These are phyloP conservation scores for Cryphonectria nitschkei DNA, from an alignment of 2,329 filamentous ascomycete genomes.

Conservation along the genomic window DNA sequence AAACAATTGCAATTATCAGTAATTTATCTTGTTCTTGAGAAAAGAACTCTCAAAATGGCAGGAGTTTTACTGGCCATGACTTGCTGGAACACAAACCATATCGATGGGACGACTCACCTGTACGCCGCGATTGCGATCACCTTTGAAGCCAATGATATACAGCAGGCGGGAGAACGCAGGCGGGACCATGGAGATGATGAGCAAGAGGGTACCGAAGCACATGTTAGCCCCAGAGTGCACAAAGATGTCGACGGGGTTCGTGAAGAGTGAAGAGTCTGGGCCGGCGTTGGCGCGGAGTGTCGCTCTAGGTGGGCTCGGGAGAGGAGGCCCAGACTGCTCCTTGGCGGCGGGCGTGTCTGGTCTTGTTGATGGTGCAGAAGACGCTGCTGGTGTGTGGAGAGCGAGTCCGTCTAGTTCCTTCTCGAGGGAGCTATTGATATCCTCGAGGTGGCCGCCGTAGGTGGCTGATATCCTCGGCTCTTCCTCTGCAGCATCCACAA, in stretches of 20 bases:
- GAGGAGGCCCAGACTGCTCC: slow-evolving; percentile 19
- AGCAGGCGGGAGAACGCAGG: slow-evolving; percentile 87
- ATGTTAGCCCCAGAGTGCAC: slow-evolving; percentile 87
- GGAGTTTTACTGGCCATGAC: not conserved
- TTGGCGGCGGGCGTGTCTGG: slow-evolving; percentile 19
- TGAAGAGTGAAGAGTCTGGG: slow-evolving; percentile 66
- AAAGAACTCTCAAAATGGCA: too few relatives aligned
- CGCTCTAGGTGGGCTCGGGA: slow-evolving; percentile 35
- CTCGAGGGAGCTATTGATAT: slow-evolving; percentile 31
- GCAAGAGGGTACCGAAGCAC: slow-evolving; percentile 83
- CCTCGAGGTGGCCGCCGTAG: slow-evolving; percentile 50
- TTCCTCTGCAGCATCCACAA: slow-evolving; percentile 60
- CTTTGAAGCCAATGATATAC: slow-evolving; percentile 86
- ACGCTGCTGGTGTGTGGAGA: slow-evolving; percentile 9
- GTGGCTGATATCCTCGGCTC: slow-evolving; percentile 49
- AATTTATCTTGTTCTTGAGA: too few relatives aligned
- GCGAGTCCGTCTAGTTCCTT: slow-evolving; percentile 22
- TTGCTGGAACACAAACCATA: not conserved
- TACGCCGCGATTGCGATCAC: slow-evolving; percentile 82
- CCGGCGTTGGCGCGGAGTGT: slow-evolving; percentile 42
- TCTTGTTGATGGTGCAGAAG: slow-evolving; percentile 20
- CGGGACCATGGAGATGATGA: slow-evolving; percentile 91
- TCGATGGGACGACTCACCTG: slow-evolving; percentile 35
- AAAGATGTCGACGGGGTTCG: slow-evolving; percentile 80
- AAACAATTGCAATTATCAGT: not conserved